Evolutionary conservation across 1,284 basidiomycete species (phyloP).

Genomic region (Pseudozyma pruni): DNA sequence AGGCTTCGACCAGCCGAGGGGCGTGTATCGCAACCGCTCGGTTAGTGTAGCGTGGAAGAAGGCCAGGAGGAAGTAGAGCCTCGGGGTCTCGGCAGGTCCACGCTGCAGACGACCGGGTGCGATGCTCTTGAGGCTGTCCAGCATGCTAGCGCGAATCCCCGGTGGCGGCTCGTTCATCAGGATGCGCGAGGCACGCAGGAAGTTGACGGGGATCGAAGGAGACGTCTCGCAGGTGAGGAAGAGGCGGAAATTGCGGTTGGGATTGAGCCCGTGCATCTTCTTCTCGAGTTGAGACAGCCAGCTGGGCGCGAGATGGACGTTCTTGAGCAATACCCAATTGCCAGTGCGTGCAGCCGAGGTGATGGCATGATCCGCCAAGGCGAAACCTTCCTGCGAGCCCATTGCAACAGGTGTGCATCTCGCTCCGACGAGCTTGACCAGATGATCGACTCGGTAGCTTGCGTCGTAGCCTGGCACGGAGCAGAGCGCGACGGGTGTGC

Average conservation of each 20-base stretch:
- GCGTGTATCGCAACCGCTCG: constrained; percentile 64
- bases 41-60: constrained; percentile 65
- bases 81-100: constrained; percentile 58
- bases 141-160: constrained; percentile 64
- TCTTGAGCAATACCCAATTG: constrained; percentile 66
- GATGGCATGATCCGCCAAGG: constrained; percentile 64
- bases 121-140: constrained; percentile 58
- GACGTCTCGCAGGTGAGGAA: constrained; percentile 66
- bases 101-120: constrained; percentile 51
- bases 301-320: constrained; percentile 64
- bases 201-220: constrained; percentile 63
- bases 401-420: constrained; percentile 63
- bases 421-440: constrained; percentile 51
- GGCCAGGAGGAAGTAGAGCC: constrained; percentile 63
- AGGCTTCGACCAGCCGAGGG: constrained; percentile 63
- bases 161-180: constrained; percentile 67
- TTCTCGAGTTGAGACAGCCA: constrained; percentile 66
- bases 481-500: constrained; percentile 63
- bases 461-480: constrained; percentile 66
- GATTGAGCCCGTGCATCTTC: constrained; percentile 60
- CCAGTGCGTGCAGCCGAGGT: constrained; percentile 58
- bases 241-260: constrained; percentile 62
- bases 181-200: constrained; percentile 62
- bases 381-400: constrained; percentile 65
- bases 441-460: constrained; percentile 59